These are phyloP conservation scores for Wolfiporia cocos DNA, from an alignment of 1,284 basidiomycete genomes.

Conservation along the genomic window DNA sequence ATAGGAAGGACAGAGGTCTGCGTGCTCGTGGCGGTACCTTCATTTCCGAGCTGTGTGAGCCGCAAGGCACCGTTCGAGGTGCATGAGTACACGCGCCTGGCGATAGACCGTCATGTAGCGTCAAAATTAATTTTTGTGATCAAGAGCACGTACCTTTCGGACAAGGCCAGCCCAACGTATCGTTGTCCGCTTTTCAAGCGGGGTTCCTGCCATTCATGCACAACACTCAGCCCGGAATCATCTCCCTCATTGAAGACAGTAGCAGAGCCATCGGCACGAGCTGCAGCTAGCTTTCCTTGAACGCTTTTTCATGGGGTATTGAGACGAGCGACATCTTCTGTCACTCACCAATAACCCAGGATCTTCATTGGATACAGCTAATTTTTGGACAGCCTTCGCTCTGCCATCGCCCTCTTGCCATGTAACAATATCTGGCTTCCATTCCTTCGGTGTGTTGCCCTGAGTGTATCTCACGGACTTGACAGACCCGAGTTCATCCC, in stretches of 20 bases:
- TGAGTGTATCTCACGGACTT: conserved; percentile 46
- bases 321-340: no score
- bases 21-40: conserved; percentile 15
- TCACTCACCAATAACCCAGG: conserved; percentile 19
- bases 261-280: conserved; percentile 50
- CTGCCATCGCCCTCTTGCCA: conserved; percentile 28
- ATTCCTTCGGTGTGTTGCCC: conserved; percentile 12
- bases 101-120: background rate
- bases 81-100: conserved; percentile 56
- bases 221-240: conserved; percentile 31
- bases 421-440: conserved; percentile 28
- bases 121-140: no score
- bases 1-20: conserved; percentile 45
- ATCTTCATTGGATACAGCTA: conserved; percentile 21
- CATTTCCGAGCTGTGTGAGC: conserved; percentile 31
- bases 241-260: conserved; percentile 36
- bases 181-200: conserved; percentile 44
- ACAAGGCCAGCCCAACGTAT: conserved; percentile 55
- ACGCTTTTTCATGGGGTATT: conserved; percentile 1
- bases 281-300: conserved; percentile 54
- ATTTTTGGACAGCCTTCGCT: conserved; percentile 35
- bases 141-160: conserved; percentile 36
- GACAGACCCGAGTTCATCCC: conserved; percentile 70
- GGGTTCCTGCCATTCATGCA: conserved; percentile 56
- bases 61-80: conserved; percentile 69